These are phyloP conservation scores for Filobasidium floriforme DNA, from an alignment of 768 basidiomycete genomes.

Conservation along the genomic window DNA sequence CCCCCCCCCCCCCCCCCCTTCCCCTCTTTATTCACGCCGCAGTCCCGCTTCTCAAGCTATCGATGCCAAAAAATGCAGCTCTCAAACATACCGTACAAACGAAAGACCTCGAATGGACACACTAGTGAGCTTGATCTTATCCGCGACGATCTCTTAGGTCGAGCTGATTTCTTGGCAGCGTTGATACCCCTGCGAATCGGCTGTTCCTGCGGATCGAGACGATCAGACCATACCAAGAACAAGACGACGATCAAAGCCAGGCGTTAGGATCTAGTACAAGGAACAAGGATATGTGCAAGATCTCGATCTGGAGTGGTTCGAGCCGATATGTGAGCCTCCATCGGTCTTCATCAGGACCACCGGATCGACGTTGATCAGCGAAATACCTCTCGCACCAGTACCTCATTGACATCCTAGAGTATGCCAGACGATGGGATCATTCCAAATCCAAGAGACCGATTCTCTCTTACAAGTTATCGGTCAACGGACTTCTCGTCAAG, in stretches of 20 bases:
- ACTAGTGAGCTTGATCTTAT: not conserved
- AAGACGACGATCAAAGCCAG: not conserved
- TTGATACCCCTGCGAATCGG: not conserved
- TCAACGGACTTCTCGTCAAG: not conserved
- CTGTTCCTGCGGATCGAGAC: slow-evolving; percentile 1
- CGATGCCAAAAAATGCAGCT: not conserved
- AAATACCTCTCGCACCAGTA: not conserved
- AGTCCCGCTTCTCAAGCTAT: slow-evolving; percentile 4
- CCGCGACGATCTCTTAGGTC: not conserved
- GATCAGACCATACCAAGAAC: not conserved
- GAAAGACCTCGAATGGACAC: not conserved
- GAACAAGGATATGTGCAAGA: not conserved
- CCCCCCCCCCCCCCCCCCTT: no score
- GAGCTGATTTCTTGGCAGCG: not conserved
- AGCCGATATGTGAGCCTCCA: not conserved
- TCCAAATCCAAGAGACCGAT: not conserved
- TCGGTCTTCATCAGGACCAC: not conserved
- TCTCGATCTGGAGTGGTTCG: not conserved
- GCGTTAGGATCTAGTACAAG: not conserved
- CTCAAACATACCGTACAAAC: not conserved
- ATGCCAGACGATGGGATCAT: slow-evolving; percentile 2
- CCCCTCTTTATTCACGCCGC: no score
- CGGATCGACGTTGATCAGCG: not conserved
- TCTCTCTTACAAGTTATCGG: not conserved
- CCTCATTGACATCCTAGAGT: not conserved